Conservation (phyloP, 2,329 filamentous ascomycete genomes). For the Colletotrichum coccodes region DNA sequence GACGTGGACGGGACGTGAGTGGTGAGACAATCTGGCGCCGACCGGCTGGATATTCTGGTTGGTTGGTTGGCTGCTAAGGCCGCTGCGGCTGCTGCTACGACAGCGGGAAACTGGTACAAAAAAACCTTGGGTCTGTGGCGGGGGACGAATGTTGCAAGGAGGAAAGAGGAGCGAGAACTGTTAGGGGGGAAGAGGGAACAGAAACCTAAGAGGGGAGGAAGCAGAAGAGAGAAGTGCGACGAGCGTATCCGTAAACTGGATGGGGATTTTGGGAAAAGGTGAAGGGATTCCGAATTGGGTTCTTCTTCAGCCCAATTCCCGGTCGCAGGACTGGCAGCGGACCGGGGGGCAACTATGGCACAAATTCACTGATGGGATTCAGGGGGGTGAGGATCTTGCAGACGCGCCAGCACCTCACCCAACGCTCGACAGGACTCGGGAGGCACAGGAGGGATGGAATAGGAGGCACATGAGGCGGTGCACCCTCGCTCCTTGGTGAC, state of each 20-base stretch:
- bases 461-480: slow-evolving; percentile 6
- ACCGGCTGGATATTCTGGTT: slow-evolving; percentile 7
- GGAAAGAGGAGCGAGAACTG: not conserved
- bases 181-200: not conserved
- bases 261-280: not conserved
- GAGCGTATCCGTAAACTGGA: too few species aligned
- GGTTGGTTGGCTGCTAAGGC: slow-evolving; percentile 1
- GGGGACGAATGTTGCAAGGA: not conserved
- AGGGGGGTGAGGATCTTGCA: not conserved
- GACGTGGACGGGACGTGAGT: not conserved
- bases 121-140: too few species aligned
- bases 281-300: not conserved
- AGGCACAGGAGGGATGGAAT: not conserved
- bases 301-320: not conserved
- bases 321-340: not conserved
- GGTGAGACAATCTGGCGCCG: slow-evolving; percentile 17
- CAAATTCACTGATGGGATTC: not conserved
- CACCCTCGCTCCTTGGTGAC: not conserved
- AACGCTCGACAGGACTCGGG: not conserved
- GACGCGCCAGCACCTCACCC: not conserved
- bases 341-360: not conserved
- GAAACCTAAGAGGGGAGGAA: not conserved
- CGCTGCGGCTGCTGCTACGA: not conserved
- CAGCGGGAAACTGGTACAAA: not conserved
- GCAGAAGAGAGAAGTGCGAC: not conserved